Percentiles rank a stretch among this genome's conserved stretches.
phyloP scores from a whole-genome alignment of 352 stramenopile species.

The Pseudoperonospora humuli region DNA sequence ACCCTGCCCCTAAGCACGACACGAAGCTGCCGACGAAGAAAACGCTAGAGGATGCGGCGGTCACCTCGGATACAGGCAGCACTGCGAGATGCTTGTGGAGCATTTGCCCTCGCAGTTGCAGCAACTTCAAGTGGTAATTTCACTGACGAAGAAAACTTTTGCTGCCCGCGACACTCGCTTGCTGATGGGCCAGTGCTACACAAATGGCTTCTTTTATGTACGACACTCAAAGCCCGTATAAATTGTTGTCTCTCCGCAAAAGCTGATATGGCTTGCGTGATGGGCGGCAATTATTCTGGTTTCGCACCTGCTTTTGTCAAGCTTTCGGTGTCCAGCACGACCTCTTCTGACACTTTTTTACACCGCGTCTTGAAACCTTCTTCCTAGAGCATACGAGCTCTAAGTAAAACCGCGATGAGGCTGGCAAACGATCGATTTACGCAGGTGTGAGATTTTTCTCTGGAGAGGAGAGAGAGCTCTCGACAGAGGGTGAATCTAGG shows the following conservation, averaged over 20 bases:
- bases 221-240: conserved; percentile 1
- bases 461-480: conserved; percentile 15
- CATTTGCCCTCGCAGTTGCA: too few relatives aligned
- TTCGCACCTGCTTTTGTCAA: conserved; percentile 8
- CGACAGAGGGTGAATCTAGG: conserved; percentile 14
- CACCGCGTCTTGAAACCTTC: conserved; percentile 15
- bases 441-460: conserved; percentile 19
- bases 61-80: too few relatives aligned
- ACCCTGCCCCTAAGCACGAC: too few relatives aligned
- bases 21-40: too few relatives aligned
- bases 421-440: conserved; percentile 20
- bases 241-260: background rate
- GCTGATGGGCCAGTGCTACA: background rate
- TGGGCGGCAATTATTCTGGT: conserved; percentile 16
- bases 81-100: too few relatives aligned
- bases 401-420: conserved; percentile 14
- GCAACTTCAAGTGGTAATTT: background rate
- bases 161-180: background rate
- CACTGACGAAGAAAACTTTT: background rate
- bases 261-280: conserved; percentile 21
- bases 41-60: too few relatives aligned
- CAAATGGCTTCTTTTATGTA: conserved; percentile 24
- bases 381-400: conserved; percentile 10
- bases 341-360: background rate
- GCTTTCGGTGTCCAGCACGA: background rate